Conservation (phyloP, 106 monocot genomes). For the Dioscorea alata region DNA sequence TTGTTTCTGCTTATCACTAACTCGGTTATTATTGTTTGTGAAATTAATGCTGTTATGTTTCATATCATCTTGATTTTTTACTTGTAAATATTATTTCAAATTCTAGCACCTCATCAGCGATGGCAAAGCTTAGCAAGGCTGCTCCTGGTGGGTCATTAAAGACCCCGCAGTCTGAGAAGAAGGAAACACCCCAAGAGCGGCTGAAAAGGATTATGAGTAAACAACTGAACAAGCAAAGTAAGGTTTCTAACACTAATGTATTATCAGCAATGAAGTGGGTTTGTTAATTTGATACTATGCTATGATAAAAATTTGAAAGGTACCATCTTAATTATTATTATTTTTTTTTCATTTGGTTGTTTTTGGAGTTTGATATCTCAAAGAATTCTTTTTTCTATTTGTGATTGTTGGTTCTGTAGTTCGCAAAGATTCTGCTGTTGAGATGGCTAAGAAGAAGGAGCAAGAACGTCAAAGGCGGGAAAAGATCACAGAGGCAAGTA, state of each 20-base stretch:
- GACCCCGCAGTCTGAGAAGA: slow-evolving; percentile 55
- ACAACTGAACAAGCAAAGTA: slow-evolving; percentile 98
- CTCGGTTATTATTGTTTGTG: too few species aligned
- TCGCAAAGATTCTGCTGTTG: slow-evolving; percentile 83
- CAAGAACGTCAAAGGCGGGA: slow-evolving; percentile 81
- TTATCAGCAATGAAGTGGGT: background rate
- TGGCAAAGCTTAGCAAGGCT: slow-evolving; percentile 75
- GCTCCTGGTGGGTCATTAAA: slow-evolving; percentile 45
- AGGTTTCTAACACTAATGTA: slow-evolving; percentile 1
- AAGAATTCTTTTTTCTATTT: background rate
- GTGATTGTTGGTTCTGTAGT: slow-evolving; percentile 30
- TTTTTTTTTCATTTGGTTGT: too few species aligned
- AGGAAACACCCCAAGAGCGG: slow-evolving; percentile 98
- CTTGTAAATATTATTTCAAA: background rate
- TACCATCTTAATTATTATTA: too few species aligned
- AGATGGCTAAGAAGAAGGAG: slow-evolving; percentile 88
- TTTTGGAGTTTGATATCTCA: too few species aligned
- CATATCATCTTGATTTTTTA: too few species aligned
- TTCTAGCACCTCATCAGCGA: slow-evolving; percentile 45
- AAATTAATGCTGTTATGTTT: too few species aligned
- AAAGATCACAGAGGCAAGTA: slow-evolving; percentile 78
- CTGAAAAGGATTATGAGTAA: slow-evolving; percentile 98
- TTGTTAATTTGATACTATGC: background rate
- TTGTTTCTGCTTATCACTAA: too few species aligned
- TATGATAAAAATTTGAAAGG: too few species aligned